Evolutionary conservation across 2,329 filamentous ascomycete genomes (phyloP), one percentile per base, ranked within the genome.

Genomic region (Cladosporium sp.): DNA sequence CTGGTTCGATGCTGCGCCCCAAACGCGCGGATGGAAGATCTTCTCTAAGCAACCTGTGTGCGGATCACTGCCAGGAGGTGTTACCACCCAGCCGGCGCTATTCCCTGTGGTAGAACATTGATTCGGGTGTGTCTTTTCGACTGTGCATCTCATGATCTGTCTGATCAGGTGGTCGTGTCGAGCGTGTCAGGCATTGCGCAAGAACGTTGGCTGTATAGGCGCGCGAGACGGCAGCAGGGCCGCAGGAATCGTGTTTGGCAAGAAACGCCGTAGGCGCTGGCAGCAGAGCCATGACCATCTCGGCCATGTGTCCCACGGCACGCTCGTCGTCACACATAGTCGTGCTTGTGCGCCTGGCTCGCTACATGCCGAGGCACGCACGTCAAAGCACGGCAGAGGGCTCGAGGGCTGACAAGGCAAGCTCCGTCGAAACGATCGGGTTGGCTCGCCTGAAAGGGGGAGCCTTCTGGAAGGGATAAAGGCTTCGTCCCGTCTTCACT

Each of bases 21-120:
- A 27, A 47, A 48, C 45, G 45, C 45, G 45, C 45, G 45, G 45
- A 22, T 34, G 27, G 27, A 39, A 22, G 45, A 48, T 48, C 45
- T 41, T 22, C 37, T 34, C 37, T 22, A 41, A 37, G 15, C 32
- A n/a, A 27, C 17, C 4, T 41, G 29, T 48, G 45, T 37, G 45
- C 45, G 37, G 45, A 48, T 48, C 45, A 24, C 37, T 48, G 37
- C 37, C 17, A 32, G 36, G 29, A 41, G 17, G 45, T 48, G 45
- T 36, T 48, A 48, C 45, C 45, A 37, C 37, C 37, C 18, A 13
- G 7, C 45, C 37, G 45, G 45, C 45, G 45, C 37, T 41, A 48
- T 32, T 34, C 45, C 15, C 37, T 41, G 37, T 24, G 17, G 45
- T 48, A 48, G 37, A 34, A 48, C 45, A 40, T 48, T 41, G 45